These are phyloP conservation scores for Agrocybe chaxingu DNA, from an alignment of 768 basidiomycete species.

Conservation along the genomic window DNA sequence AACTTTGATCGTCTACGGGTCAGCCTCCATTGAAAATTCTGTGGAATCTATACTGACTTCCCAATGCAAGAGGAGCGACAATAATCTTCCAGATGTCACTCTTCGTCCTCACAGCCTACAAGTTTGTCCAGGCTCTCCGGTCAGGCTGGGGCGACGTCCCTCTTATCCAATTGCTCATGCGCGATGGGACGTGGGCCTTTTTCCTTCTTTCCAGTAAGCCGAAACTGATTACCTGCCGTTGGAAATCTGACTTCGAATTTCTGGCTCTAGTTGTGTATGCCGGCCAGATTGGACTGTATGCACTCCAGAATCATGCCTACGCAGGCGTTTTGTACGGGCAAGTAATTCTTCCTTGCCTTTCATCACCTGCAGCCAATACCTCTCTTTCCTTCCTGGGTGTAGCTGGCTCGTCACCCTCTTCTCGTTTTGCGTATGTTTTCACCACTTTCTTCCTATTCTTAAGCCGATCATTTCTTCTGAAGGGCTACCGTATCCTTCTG, in stretches of 20 bases:
- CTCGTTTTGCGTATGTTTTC: conserved; percentile 27
- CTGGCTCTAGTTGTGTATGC: conserved; percentile 21
- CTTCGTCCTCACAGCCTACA: conserved; percentile 34
- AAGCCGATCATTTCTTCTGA: not conserved
- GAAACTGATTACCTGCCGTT: not conserved
- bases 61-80: conserved; percentile 20
- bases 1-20: conserved; percentile 31
- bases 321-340: conserved; percentile 30
- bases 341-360: conserved; percentile 2
- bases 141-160: conserved; percentile 40
- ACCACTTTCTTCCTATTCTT: not conserved
- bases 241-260: not conserved
- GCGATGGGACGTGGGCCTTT: conserved; percentile 46
- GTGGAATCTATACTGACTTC: too few relatives aligned
- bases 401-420: conserved; percentile 33
- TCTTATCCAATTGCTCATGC: conserved; percentile 35
- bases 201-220: conserved; percentile 34
- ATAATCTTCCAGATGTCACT: conserved; percentile 36
- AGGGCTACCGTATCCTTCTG: conserved; percentile 36
- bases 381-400: not conserved
- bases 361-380: not conserved
- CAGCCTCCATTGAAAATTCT: not conserved
- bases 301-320: conserved; percentile 21
- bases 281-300: conserved; percentile 23
- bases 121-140: conserved; percentile 30